Percentiles rank a stretch among this genome's conserved stretches.
phyloP scores from a whole-genome alignment of 2,329 filamentous ascomycete species.

The Ilyonectria mors-panacis region DNA sequence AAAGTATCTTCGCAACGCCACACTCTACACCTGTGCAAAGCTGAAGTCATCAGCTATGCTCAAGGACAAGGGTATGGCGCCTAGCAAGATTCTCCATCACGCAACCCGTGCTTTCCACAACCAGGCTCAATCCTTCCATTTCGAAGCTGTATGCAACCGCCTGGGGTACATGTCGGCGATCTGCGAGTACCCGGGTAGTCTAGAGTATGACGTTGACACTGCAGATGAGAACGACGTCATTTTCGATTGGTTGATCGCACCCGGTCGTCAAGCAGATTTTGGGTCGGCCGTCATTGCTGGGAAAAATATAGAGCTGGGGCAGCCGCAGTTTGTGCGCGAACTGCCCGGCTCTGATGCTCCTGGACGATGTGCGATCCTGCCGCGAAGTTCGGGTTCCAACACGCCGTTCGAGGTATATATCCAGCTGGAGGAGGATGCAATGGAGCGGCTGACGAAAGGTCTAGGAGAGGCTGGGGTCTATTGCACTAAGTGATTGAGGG shows the following conservation, averaged over 20 bases:
- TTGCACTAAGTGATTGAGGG: background rate
- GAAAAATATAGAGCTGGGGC: background rate
- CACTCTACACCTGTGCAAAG: background rate
- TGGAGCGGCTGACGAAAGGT: background rate
- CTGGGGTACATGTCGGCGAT: background rate
- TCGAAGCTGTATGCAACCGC: background rate
- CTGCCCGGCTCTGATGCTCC: background rate
- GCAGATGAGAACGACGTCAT: background rate
- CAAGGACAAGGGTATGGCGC: background rate
- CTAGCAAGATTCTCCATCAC: background rate
- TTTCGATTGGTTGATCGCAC: background rate
- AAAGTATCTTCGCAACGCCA: background rate
- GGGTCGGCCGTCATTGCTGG: background rate
- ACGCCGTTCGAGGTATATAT: background rate
- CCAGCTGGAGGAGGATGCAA: background rate
- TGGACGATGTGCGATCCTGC: conserved; percentile 8
- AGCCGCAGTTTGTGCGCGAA: background rate
- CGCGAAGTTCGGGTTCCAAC: background rate
- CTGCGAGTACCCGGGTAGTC: background rate
- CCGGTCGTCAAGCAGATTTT: background rate
- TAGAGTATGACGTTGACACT: background rate
- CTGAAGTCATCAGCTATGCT: background rate
- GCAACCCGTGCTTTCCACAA: background rate
- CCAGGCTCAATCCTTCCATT: background rate
- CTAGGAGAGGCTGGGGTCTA: background rate